Evolutionary conservation across 371 early-diverging fungal genomes (phyloP).

Genomic region (Zychaea mexicana): DNA sequence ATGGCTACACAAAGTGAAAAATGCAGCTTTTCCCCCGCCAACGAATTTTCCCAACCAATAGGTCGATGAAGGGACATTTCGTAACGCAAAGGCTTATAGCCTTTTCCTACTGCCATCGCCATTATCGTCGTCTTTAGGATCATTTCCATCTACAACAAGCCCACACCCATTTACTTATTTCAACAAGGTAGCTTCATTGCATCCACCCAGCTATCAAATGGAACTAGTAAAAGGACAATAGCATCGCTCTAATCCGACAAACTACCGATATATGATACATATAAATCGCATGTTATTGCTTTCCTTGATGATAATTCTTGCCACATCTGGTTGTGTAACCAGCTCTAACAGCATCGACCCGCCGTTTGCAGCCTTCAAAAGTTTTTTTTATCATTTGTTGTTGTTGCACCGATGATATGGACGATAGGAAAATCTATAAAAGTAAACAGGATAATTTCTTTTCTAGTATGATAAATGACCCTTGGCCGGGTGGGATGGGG

Average conservation of each 20-base stretch:
- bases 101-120: too few relatives aligned
- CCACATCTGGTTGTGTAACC: not conserved
- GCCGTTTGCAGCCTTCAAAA: constrained; percentile 1
- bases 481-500: too few relatives aligned
- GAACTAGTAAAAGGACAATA: too few relatives aligned
- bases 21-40: not conserved
- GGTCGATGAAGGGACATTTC: too few relatives aligned
- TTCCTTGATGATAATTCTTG: too few relatives aligned
- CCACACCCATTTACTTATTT: not conserved
- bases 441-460: not conserved
- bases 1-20: not conserved
- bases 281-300: not conserved
- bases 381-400: not conserved
- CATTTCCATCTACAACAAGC: too few relatives aligned
- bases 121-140: too few relatives aligned
- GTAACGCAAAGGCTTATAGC: too few relatives aligned
- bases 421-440: constrained; percentile 1
- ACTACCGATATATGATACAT: too few relatives aligned
- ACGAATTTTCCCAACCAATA: constrained; percentile 1
- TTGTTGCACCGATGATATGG: not conserved
- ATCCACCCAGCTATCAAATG: too few relatives aligned
- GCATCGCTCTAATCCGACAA: not conserved
- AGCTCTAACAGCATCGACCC: not conserved
- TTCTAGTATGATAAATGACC: too few relatives aligned
- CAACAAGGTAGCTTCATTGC: too few relatives aligned